Conservation (phyloP, 2,329 filamentous ascomycete species). For the Tricladium varicosporioides region DNA sequence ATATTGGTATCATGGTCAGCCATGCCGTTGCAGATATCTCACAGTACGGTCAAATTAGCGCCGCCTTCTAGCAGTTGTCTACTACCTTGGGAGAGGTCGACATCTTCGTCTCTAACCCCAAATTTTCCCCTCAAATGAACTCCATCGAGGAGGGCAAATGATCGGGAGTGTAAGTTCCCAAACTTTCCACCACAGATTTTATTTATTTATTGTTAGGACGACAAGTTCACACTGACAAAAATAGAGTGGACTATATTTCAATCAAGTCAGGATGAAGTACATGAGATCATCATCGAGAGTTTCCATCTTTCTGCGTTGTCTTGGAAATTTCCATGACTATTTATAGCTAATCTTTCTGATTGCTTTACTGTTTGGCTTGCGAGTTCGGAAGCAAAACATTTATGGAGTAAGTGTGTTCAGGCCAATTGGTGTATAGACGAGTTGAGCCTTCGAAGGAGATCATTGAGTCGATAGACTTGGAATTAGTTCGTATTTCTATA, state of each 20-base stretch:
- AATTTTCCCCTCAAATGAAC: background rate
- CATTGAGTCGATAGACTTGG: background rate
- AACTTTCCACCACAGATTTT: background rate
- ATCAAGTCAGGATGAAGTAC: background rate
- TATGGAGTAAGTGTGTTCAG: constrained; percentile 46
- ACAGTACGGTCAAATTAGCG: background rate
- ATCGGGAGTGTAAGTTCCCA: background rate
- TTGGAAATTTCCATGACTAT: background rate
- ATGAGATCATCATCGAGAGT: background rate
- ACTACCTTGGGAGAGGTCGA: background rate
- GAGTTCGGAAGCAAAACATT: constrained; percentile 42
- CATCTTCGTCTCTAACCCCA: background rate
- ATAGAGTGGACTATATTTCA: constrained; percentile 3
- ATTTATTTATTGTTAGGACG: background rate
- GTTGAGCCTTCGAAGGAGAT: constrained; percentile 36
- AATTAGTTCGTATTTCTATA: background rate
- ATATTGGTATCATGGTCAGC: background rate
- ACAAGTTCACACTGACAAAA: background rate
- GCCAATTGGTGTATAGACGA: constrained; percentile 51
- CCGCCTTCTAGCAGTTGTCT: background rate
- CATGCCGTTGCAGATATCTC: background rate
- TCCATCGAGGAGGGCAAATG: background rate
- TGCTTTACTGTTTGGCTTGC: constrained; percentile 23
- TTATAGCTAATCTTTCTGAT: constrained; percentile 18
- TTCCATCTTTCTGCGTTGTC: background rate